phyloP scores from a whole-genome alignment of 768 basidiomycete species.

The Termitomyces sp. region DNA sequence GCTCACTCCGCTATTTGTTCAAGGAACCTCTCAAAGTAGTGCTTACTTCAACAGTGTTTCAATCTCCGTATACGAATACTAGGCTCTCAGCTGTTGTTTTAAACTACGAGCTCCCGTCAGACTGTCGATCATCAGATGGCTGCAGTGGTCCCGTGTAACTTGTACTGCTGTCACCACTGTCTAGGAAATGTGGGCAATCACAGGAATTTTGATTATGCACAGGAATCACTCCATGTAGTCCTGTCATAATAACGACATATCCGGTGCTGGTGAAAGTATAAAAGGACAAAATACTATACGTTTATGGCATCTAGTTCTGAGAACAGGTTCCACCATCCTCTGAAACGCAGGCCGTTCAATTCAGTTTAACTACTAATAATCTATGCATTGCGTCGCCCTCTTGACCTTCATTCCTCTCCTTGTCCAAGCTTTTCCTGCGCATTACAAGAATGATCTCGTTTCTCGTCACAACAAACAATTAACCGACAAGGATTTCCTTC shows the following conservation, averaged over 20 bases:
- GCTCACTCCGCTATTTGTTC: neutral
- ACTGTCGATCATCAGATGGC: neutral
- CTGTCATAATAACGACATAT: neutral
- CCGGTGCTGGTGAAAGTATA: neutral
- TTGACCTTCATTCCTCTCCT: conserved; percentile 3
- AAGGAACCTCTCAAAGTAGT: neutral
- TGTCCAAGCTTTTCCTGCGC: conserved; percentile 3
- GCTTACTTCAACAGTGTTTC: neutral
- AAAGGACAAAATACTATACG: neutral
- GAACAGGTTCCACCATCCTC: conserved; percentile 3
- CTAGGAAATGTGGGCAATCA: neutral
- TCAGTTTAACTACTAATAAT: neutral
- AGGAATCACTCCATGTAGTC: neutral
- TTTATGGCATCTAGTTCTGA: conserved; percentile 3
- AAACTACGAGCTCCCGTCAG: neutral
- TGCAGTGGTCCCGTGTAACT: neutral
- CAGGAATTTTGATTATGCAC: neutral
- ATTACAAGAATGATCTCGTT: neutral
- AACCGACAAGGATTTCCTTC: conserved; percentile 5
- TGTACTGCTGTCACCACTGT: neutral
- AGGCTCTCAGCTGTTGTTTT: neutral
- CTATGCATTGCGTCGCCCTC: neutral
- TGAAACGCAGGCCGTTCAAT: conserved; percentile 9
- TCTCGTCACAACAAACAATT: neutral
- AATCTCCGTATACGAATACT: neutral